These are phyloP conservation scores for Omphalotus olearius DNA, from an alignment of 1,284 basidiomycete species.

Conservation along the genomic window DNA sequence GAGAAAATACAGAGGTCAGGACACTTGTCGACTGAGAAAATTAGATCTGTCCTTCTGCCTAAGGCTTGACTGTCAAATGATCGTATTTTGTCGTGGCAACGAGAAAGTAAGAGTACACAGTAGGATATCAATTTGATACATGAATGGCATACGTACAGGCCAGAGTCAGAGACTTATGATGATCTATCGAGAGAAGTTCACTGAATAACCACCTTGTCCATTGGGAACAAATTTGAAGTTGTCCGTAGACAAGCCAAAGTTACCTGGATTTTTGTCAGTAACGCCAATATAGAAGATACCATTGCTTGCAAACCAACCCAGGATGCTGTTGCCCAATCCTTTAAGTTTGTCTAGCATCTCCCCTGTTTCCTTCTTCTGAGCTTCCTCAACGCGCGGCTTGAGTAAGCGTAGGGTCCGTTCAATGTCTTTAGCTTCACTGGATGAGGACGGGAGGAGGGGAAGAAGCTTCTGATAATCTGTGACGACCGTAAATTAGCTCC, in stretches of 20 bases:
- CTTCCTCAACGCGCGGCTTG: slow-evolving; percentile 64
- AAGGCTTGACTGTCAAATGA: no score
- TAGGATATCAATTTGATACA: no score
- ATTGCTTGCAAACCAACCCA: slow-evolving; percentile 72
- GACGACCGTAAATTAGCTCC: slow-evolving; percentile 6
- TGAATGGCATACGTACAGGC: no score
- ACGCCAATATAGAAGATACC: neutral
- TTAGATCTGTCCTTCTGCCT: no score
- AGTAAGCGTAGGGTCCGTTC: slow-evolving; percentile 49
- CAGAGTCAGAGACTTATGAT: neutral
- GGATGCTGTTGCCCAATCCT: slow-evolving; percentile 84
- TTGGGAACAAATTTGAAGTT: slow-evolving; percentile 95
- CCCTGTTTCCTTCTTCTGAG: slow-evolving; percentile 84
- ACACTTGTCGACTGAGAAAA: no score
- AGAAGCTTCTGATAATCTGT: slow-evolving; percentile 78
- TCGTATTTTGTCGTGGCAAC: no score
- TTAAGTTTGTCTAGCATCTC: slow-evolving; percentile 95
- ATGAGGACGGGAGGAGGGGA: slow-evolving; percentile 53
- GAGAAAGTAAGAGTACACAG: no score
- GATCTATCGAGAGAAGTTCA: slow-evolving; percentile 59
- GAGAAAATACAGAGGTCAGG: no score
- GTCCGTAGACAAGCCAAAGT: slow-evolving; percentile 85
- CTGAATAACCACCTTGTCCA: slow-evolving; percentile 89
- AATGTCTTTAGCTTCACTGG: slow-evolving; percentile 47
- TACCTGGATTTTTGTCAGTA: slow-evolving; percentile 40